These are phyloP conservation scores for Kappamyces sp. DNA, from an alignment of 192 early-diverging fungal genomes.

Conservation along the genomic window DNA sequence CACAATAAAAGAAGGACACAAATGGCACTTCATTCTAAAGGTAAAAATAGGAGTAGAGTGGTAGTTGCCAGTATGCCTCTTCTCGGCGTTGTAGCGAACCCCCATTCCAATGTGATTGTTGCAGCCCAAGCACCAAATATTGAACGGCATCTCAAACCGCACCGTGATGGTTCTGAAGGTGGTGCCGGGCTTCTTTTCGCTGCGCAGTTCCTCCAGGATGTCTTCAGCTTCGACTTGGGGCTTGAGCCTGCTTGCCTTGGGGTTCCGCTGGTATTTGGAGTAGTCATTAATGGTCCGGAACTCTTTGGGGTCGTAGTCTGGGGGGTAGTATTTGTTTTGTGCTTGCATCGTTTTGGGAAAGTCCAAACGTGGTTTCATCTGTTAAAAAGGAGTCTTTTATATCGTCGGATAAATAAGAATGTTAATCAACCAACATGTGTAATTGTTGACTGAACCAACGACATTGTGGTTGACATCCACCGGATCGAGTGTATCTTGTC, in stretches of 20 bases:
- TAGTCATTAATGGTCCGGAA: neutral
- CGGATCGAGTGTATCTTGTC: no score
- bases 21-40: conserved; percentile 92
- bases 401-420: no score
- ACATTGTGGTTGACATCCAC: no score
- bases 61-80: conserved; percentile 86
- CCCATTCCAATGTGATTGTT: conserved; percentile 80
- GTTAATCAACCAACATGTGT: no score
- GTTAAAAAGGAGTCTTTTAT: no score
- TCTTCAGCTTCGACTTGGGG: neutral
- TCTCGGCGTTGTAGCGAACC: conserved; percentile 93
- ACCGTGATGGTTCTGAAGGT: neutral
- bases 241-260: neutral
- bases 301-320: neutral
- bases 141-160: neutral
- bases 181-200: neutral
- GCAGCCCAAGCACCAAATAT: conserved; percentile 75
- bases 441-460: no score
- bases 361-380: no score
- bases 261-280: neutral
- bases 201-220: neutral
- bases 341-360: neutral
- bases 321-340: neutral
- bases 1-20: conserved; percentile 79
- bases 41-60: conserved; percentile 76